Evolutionary conservation across 768 basidiomycete species (phyloP), one percentile per base, ranked within the genome.

Genomic region (Suillus decipiens): DNA sequence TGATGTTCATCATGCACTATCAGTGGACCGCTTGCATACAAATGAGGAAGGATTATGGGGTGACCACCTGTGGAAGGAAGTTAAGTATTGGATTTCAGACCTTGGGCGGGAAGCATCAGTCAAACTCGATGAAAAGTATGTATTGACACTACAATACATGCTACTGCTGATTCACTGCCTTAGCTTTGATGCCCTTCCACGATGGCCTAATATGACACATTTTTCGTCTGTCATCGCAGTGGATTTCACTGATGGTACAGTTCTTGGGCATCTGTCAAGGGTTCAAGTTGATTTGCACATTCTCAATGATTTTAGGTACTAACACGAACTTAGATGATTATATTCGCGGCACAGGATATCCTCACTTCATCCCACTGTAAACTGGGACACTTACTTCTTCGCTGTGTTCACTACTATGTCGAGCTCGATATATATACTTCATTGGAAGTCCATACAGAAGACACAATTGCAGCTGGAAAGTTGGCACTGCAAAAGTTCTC

Each of bases 251-350:
- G 78, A 80, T 67, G 75, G 72, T 4, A 61, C 64, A 9, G 79
- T 79, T 62, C 72, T 69, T 50, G 75, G 75, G 57, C 76, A 80
- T 63, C 69, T 79, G 12, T 68, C 70, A 12, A 79, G 76, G 71
- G 78, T 78, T 63, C 33, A 24, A n/a, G n/a, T n/a, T n/a, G n/a
- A n/a, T 45, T 0, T 33, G 47, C 24, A 31, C 59, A 12, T n/a
- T 61, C 9, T 24, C 39, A 9, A 19, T 14, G 22, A 24, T 24
- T 47, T 47, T 12, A 0, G 22, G 24, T 8, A 24, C 47, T 48
- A 48, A 48, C 24, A 24, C 11, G 5, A 24, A 19, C 42, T 19
- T 42, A 24, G 77, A 62, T 74, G 33, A 65, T 77, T 7, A 28
- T 79, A 1, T 75, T 73, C 65, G 72, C 69, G 1, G 53, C 64